phyloP scores from a whole-genome alignment of 2,329 filamentous ascomycete species.

The Fusarium sp. region DNA sequence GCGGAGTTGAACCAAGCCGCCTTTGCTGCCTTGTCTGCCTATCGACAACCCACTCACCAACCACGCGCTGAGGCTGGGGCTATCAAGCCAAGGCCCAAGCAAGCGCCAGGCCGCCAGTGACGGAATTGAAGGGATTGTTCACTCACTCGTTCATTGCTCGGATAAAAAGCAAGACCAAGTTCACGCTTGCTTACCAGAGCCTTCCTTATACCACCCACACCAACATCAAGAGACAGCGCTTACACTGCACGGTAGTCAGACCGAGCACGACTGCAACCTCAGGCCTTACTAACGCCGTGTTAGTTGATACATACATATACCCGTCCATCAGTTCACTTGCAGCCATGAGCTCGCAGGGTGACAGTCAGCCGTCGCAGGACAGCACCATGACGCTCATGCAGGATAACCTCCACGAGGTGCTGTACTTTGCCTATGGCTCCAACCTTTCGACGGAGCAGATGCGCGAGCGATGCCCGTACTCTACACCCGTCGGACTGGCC shows the following conservation, averaged over 20 bases:
- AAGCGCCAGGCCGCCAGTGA: conserved; percentile 22
- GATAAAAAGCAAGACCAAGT: conserved; percentile 5
- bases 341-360: conserved; percentile 46
- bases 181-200: conserved; percentile 6
- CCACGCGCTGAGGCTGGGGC: not conserved
- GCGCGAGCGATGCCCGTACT: conserved; percentile 69
- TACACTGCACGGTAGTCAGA: not conserved
- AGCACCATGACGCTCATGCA: conserved; percentile 51
- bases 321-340: not conserved
- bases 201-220: not conserved
- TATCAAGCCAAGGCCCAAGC: not conserved
- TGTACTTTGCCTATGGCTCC: conserved; percentile 79
- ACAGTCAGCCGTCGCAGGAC: conserved; percentile 51
- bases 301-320: conserved; percentile 6
- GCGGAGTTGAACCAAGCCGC: conserved; percentile 30
- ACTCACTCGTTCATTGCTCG: not conserved
- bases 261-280: not conserved
- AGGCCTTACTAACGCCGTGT: not conserved
- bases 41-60: conserved; percentile 27
- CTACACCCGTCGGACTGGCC: conserved; percentile 67
- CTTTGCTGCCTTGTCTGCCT: conserved; percentile 32
- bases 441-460: conserved; percentile 77
- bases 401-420: conserved; percentile 50
- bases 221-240: not conserved
- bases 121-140: not conserved